Evolutionary conservation across 176 grass and related monocot genomes (phyloP).

Genomic region (Phyllostachys edulis): DNA sequence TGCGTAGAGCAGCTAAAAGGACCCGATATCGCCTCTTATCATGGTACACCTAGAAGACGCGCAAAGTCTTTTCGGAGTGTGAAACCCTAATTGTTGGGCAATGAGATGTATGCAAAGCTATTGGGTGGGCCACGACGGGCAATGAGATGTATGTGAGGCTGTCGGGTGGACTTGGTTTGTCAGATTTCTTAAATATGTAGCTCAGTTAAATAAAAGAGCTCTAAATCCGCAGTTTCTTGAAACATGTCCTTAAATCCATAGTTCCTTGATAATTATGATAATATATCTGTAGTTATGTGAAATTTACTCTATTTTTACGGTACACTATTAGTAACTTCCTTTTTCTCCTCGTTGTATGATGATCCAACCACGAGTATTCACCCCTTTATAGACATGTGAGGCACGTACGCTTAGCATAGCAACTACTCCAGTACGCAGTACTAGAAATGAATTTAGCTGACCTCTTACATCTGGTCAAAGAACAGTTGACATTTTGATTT

Average conservation of each 20-base stretch:
- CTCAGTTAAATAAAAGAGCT: neutral
- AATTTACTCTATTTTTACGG: neutral
- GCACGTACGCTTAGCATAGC: neutral
- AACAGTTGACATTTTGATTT: slow-evolving; percentile 36
- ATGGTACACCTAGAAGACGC: too few species aligned
- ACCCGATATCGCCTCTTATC: too few species aligned
- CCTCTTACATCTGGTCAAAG: neutral
- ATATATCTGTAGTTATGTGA: neutral
- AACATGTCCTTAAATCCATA: neutral
- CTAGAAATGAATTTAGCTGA: slow-evolving; percentile 25
- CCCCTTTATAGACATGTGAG: neutral
- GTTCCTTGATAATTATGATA: neutral
- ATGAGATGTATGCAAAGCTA: too few species aligned
- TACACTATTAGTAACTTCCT: neutral
- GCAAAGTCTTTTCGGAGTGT: too few species aligned
- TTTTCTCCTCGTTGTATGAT: neutral
- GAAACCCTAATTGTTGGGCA: too few species aligned
- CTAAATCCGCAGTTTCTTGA: neutral
- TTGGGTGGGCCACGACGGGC: too few species aligned
- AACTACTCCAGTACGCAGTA: neutral
- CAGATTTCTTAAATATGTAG: too few species aligned
- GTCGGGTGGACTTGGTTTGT: too few species aligned
- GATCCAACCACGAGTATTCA: neutral
- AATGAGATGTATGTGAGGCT: too few species aligned
- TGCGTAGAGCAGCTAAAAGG: too few species aligned